Evolutionary conservation across 192 early-diverging fungal species (phyloP).

Genomic region (Rhizophagus prolifer): DNA sequence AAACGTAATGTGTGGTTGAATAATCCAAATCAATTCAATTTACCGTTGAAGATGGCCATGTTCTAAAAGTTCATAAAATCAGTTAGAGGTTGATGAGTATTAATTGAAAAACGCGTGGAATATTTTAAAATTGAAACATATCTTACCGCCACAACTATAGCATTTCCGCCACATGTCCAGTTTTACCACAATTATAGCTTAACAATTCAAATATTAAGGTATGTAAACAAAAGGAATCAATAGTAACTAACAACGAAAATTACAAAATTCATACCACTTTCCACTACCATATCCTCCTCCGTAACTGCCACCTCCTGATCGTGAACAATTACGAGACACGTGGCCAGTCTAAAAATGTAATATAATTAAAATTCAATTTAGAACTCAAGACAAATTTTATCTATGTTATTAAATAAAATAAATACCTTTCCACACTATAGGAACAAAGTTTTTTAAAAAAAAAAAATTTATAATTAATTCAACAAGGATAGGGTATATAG

Average conservation of each 20-base stretch:
- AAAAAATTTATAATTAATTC: background rate
- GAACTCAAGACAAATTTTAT: background rate
- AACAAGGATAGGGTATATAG: background rate
- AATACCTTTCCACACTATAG: conserved; percentile 7
- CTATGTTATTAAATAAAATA: background rate
- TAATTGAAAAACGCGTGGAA: background rate
- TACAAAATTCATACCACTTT: background rate
- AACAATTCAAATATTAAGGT: background rate
- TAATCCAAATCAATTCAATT: background rate
- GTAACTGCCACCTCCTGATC: background rate
- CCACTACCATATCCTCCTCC: too few species aligned
- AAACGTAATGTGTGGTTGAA: background rate
- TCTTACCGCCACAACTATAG: conserved; percentile 6
- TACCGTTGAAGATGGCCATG: conserved; percentile 4
- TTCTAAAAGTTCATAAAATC: background rate
- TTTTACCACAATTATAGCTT: background rate
- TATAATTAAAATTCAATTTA: background rate
- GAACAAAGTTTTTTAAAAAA: background rate
- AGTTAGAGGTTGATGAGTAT: background rate
- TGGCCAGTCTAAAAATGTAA: background rate
- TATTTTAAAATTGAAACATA: background rate
- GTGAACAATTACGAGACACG: background rate
- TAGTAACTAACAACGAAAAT: background rate
- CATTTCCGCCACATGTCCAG: background rate
- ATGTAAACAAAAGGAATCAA: background rate